Evolutionary conservation across 305 asterid species (phyloP), one percentile per base, ranked within the genome.

Genomic region (Fraxinus baroniana): DNA sequence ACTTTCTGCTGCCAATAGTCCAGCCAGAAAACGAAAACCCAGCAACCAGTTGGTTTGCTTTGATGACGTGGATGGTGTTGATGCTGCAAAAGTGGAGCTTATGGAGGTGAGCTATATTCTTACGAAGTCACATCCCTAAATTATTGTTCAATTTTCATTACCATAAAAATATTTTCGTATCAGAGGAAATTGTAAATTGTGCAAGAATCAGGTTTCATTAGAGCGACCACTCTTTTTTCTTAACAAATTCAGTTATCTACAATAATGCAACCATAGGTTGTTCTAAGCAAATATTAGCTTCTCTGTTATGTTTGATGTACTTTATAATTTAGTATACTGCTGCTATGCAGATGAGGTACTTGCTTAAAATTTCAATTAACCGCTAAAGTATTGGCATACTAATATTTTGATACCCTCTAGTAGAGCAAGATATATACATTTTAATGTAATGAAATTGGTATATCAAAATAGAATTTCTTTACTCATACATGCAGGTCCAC

Each of bases 41-140:
- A 91, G 89, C 85, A 91, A 86, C 84, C 94, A 90, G 85, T 83
- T 89, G 88, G 90, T 92, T 78, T 83, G 88, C 83, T 96, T 96
- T 84, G 96, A 91, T 81, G 98, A 96, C 81, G 99, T 96, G 74
- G 98, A 91, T 80, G 98, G 99, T 76, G 98, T 96, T 76, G 99
- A 96, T 87, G 68, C 90, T 79, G 99, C 99, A 7, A 96, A 96
- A 86, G 92, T 88, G 83, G 98, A 96, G 87, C 97, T 96, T 80
- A 90, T 96, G 97, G 99, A 96, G 97, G 98, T 94, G 87, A 79
- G 66, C 35, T 78, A 66, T 79, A 32, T 85, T 74, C 60, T 33
- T 79, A 35, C 10, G 26, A 71, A 62, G 28, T 52, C 9, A 60
- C 8, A 9, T 75, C 76, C 35, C 7, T 5, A 32, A 18, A 78